Percentiles rank a stretch among this genome's conserved stretches.
These are phyloP conservation scores for Ceratonia siliqua DNA, from an alignment of 306 rosid species.

Conservation along the genomic window DNA sequence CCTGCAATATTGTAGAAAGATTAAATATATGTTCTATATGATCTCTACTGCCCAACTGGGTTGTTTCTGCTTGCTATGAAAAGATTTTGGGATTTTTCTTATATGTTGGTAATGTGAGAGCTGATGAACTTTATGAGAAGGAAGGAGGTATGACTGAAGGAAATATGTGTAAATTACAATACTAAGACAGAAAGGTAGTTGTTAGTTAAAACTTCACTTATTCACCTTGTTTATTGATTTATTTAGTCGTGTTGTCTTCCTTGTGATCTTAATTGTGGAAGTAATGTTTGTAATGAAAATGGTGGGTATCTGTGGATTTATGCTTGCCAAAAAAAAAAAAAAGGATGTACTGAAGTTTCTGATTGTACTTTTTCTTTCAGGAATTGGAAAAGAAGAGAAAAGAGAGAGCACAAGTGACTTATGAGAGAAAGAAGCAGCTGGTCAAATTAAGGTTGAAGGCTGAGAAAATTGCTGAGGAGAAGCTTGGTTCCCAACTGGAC, in stretches of 20 bases:
- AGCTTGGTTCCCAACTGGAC: conserved; percentile 45
- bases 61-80: too few species aligned
- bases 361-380: conserved; percentile 17
- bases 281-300: background rate
- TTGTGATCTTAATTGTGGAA: background rate
- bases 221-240: too few species aligned
- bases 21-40: too few species aligned
- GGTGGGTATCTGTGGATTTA: background rate
- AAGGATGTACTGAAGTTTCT: background rate
- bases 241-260: background rate
- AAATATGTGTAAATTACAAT: too few species aligned
- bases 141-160: too few species aligned
- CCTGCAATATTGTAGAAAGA: background rate
- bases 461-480: conserved; percentile 41
- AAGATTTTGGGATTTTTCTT: too few species aligned
- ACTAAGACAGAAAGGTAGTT: too few species aligned
- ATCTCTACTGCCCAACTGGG: too few species aligned
- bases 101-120: too few species aligned
- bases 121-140: too few species aligned
- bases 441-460: conserved; percentile 38
- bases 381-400: conserved; percentile 54
- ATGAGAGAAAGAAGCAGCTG: conserved; percentile 50
- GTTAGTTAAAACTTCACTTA: too few species aligned
- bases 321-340: background rate
- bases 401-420: conserved; percentile 40